Percentiles rank a stretch among this genome's conserved stretches.
These are phyloP conservation scores for Toxicodendron radicans DNA, from an alignment of 345 rosid species.

Conservation along the genomic window DNA sequence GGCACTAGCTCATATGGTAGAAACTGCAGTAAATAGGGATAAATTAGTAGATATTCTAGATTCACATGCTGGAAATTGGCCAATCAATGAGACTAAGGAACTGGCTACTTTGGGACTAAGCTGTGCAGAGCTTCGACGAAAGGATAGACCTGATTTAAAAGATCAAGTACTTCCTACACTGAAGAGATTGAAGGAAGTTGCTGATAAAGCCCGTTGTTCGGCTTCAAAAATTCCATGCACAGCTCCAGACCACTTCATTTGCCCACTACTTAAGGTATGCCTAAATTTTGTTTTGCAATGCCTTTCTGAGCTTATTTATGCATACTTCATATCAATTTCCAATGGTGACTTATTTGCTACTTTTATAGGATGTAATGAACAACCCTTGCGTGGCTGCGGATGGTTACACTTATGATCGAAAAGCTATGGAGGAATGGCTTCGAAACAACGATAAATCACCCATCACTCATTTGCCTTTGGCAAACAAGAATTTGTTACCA, in stretches of 20 bases:
- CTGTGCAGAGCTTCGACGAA: slow-evolving; percentile 73
- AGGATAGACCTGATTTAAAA: slow-evolving; percentile 69
- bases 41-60: slow-evolving; percentile 56
- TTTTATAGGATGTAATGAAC: slow-evolving; percentile 66
- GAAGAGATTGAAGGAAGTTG: slow-evolving; percentile 59
- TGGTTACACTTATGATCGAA: slow-evolving; percentile 75
- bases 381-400: slow-evolving; percentile 90
- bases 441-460: slow-evolving; percentile 61
- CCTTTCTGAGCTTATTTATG: too few species aligned
- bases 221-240: slow-evolving; percentile 15
- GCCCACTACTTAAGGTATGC: slow-evolving; percentile 78
- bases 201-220: slow-evolving; percentile 35
- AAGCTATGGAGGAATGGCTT: slow-evolving; percentile 74
- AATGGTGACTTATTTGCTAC: background rate
- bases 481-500: slow-evolving; percentile 55
- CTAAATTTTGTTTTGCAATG: background rate
- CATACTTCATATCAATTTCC: too few species aligned
- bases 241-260: slow-evolving; percentile 68
- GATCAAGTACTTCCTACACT: slow-evolving; percentile 64
- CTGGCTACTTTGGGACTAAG: slow-evolving; percentile 65
- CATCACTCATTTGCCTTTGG: slow-evolving; percentile 50
- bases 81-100: slow-evolving; percentile 65
- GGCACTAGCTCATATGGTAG: slow-evolving; percentile 62
- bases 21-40: slow-evolving; percentile 50
- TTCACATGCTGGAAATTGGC: slow-evolving; percentile 75